Evolutionary conservation across 139 green algal genomes (phyloP).

Genomic region (Chlorella sp.): DNA sequence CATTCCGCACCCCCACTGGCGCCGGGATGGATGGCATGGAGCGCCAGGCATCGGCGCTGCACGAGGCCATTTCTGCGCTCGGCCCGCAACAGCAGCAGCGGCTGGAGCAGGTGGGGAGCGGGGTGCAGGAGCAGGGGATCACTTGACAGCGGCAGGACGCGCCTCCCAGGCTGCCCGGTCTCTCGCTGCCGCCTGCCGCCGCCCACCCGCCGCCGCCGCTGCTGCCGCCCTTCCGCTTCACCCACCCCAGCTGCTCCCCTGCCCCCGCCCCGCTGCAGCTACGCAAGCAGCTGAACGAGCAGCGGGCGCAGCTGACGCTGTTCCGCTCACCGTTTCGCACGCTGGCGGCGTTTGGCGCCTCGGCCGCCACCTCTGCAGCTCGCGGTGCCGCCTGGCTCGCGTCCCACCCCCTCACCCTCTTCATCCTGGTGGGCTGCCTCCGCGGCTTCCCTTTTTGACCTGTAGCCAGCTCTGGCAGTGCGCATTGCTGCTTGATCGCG

Average conservation of each 20-base stretch:
- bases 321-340: slow-evolving; percentile 63
- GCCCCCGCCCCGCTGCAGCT: background rate
- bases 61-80: background rate
- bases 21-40: background rate
- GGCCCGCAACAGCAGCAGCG: background rate
- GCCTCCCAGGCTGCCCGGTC: no score
- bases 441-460: no score
- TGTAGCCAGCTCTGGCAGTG: no score
- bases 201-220: background rate
- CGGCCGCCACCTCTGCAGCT: slow-evolving; percentile 22
- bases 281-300: slow-evolving; percentile 12
- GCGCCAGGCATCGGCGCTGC: background rate
- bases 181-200: background rate
- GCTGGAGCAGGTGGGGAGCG: background rate
- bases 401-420: slow-evolving; percentile 74
- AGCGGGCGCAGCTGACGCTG: slow-evolving; percentile 59
- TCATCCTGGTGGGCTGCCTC: slow-evolving; percentile 55
- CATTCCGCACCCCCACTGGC: no score
- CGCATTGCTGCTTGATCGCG: no score
- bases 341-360: slow-evolving; percentile 62
- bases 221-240: background rate
- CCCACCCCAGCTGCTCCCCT: background rate
- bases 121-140: no score
- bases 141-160: no score
- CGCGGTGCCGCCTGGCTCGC: slow-evolving; percentile 60